A percentile compares a stretch with the other conserved stretches of the same genome.
Evolutionary conservation across 2,329 filamentous ascomycete genomes (phyloP).

Genomic region (Penicillium sclerotiorum): DNA sequence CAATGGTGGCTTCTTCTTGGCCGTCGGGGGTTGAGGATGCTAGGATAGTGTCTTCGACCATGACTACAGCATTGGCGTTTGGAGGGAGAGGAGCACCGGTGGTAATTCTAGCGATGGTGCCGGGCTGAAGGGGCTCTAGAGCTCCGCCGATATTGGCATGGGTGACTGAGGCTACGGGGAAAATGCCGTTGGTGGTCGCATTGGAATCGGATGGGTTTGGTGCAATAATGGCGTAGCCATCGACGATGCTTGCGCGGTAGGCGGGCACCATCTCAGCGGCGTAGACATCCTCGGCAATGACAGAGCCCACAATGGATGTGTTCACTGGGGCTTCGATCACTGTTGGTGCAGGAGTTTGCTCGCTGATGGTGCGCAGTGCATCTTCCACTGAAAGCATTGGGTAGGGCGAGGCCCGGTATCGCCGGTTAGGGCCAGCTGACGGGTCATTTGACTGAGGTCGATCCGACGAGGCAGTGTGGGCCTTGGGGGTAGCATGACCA

Average conservation of each 20-base stretch:
- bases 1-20: conserved; percentile 81
- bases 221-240: conserved; percentile 85
- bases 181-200: conserved; percentile 70
- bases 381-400: conserved; percentile 87
- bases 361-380: conserved; percentile 71
- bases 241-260: conserved; percentile 93
- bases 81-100: conserved; percentile 89
- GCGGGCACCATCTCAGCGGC: conserved; percentile 85
- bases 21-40: conserved; percentile 75
- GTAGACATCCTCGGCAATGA: conserved; percentile 80
- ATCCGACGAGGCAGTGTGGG: conserved; percentile 70
- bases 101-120: conserved; percentile 85
- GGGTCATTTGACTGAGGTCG: conserved; percentile 62
- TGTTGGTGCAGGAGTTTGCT: conserved; percentile 68
- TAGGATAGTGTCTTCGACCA: conserved; percentile 92
- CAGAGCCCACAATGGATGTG: conserved; percentile 68
- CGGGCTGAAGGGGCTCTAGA: conserved; percentile 63
- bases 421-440: conserved; percentile 62
- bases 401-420: conserved; percentile 85
- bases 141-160: conserved; percentile 77
- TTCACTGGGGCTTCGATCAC: conserved; percentile 64
- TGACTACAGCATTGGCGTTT: conserved; percentile 87
- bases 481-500: conserved; percentile 64
- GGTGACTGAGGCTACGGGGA: conserved; percentile 83
- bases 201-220: conserved; percentile 54